Conservation (phyloP, 352 stramenopile genomes). For the Phytophthora gonapodyides region DNA sequence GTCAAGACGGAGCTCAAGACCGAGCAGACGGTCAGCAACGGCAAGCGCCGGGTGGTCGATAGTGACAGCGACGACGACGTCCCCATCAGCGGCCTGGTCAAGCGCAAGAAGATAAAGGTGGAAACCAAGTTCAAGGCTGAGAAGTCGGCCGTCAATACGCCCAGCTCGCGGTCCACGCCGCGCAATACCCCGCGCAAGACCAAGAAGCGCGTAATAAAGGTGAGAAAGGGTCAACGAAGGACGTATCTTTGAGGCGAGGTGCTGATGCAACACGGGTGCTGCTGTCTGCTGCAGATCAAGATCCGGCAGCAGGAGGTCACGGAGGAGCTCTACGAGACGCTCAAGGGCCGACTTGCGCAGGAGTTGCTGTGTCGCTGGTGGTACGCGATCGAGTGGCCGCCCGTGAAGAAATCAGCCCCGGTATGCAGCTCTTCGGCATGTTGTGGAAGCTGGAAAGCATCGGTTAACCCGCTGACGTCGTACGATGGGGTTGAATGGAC, state of each 20-base stretch:
- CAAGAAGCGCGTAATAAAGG: slow-evolving; percentile 75
- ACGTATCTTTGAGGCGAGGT: slow-evolving; percentile 3
- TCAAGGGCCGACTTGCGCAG: slow-evolving; percentile 78
- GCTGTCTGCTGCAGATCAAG: slow-evolving; percentile 53
- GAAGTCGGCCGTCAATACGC: slow-evolving; percentile 9
- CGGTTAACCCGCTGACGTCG: slow-evolving; percentile 6
- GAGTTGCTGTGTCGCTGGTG: slow-evolving; percentile 87
- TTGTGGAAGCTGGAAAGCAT: neutral
- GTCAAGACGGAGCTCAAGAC: slow-evolving; percentile 33
- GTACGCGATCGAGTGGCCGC: slow-evolving; percentile 85
- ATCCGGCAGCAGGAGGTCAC: slow-evolving; percentile 87
- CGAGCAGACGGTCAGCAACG: slow-evolving; percentile 11
- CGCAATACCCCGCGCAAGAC: slow-evolving; percentile 37
- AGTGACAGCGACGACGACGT: slow-evolving; percentile 80
- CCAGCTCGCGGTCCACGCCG: slow-evolving; percentile 17
- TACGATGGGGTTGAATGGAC: neutral
- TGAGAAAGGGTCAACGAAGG: slow-evolving; percentile 11
- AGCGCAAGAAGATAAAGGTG: slow-evolving; percentile 67
- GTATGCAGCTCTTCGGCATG: slow-evolving; percentile 16
- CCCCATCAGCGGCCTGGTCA: slow-evolving; percentile 64
- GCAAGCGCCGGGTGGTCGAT: slow-evolving; percentile 38
- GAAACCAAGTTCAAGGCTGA: slow-evolving; percentile 41
- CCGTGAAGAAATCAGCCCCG: slow-evolving; percentile 38
- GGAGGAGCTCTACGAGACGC: slow-evolving; percentile 78
- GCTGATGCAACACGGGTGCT: neutral